Evolutionary conservation across 345 rosid genomes (phyloP).

Genomic region (Barbarea vulgaris): DNA sequence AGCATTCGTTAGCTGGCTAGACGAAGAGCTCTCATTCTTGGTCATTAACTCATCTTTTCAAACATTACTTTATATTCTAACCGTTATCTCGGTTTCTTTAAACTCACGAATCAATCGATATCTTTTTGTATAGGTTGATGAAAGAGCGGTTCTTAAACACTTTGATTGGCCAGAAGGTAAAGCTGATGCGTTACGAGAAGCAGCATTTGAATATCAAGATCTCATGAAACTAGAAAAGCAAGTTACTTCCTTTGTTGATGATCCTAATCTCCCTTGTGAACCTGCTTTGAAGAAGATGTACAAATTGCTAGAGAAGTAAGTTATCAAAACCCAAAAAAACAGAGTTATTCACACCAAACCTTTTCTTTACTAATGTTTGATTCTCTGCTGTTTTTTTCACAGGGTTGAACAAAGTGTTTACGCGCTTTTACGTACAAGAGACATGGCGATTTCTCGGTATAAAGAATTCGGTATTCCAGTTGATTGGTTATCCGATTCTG

Average conservation of each 20-base stretch:
- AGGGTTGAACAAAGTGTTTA: conserved; percentile 94
- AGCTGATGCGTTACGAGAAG: conserved; percentile 95
- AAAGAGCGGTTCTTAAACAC: conserved; percentile 97
- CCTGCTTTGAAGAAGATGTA: conserved; percentile 93
- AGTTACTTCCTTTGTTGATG: conserved; percentile 75
- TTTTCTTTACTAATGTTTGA: conserved; percentile 9
- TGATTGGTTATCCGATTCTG: conserved; percentile 83
- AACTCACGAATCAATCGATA: background rate
- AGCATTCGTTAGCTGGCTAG: conserved; percentile 95
- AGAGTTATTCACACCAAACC: background rate
- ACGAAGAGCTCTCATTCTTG: conserved; percentile 98
- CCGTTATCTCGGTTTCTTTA: background rate
- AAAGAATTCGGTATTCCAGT: conserved; percentile 88
- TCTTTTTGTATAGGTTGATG: conserved; percentile 69
- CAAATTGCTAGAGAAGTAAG: conserved; percentile 94
- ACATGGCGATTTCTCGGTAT: conserved; percentile 88
- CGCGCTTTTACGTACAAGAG: conserved; percentile 91
- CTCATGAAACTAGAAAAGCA: conserved; percentile 86
- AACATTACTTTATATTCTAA: background rate
- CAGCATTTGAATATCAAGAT: conserved; percentile 97
- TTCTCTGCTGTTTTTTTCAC: background rate
- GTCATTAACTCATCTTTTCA: conserved; percentile 34
- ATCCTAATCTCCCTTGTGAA: conserved; percentile 81
- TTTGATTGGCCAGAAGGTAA: conserved; percentile 99
- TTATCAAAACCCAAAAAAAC: background rate